phyloP scores from a whole-genome alignment of 257 asterid genomes.

The Orobanche coerulescens region DNA sequence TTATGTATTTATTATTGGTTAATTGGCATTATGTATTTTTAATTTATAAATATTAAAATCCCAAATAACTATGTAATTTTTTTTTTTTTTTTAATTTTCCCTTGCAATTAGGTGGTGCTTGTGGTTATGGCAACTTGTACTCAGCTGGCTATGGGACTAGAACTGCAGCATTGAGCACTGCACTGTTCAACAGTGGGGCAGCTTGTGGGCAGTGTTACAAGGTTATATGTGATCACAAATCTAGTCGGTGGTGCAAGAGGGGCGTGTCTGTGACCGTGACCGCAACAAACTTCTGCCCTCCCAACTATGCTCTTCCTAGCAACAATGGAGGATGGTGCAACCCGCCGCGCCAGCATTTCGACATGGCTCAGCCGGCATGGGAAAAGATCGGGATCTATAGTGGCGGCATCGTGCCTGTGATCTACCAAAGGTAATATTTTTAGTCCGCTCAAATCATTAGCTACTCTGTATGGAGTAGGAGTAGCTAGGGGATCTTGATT shows the following conservation, averaged over 20 bases:
- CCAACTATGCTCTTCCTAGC: constrained; percentile 50
- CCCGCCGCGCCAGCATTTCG: constrained; percentile 66
- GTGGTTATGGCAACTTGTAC: constrained; percentile 58
- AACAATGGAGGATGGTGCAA: constrained; percentile 80
- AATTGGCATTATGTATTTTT: no score
- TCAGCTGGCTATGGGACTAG: constrained; percentile 45
- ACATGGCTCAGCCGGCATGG: constrained; percentile 82
- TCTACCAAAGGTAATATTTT: constrained; percentile 45
- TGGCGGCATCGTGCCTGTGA: constrained; percentile 57
- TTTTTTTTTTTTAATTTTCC: background rate
- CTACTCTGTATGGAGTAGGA: no score
- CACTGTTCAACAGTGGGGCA: constrained; percentile 50
- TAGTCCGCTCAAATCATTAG: no score
- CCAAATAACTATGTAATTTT: background rate
- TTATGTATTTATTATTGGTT: background rate
- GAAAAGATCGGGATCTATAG: constrained; percentile 52
- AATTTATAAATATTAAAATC: no score
- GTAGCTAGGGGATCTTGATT: no score
- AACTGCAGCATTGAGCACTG: constrained; percentile 67
- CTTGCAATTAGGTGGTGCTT: constrained; percentile 43
- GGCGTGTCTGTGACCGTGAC: constrained; percentile 50
- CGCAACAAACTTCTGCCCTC: constrained; percentile 72
- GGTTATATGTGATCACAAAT: constrained; percentile 44
- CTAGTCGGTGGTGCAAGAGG: constrained; percentile 38
- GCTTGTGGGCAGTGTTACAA: constrained; percentile 61